phyloP scores from a whole-genome alignment of 257 asterid species.

The Nicotiana noctiflora region DNA sequence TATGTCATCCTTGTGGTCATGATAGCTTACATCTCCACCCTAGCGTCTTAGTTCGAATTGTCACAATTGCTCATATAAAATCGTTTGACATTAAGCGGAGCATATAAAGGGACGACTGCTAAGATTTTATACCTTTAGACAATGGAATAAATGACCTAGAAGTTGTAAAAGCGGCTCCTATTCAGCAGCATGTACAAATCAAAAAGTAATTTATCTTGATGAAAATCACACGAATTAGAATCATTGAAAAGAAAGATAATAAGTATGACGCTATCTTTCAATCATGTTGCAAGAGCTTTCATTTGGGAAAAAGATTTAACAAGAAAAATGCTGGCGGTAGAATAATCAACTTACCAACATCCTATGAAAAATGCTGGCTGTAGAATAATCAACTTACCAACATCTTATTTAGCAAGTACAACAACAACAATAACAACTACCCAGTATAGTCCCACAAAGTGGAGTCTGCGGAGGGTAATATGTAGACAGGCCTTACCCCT shows the following conservation, averaged over 20 bases:
- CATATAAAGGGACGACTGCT: not conserved
- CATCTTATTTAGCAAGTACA: too few relatives aligned
- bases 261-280: not conserved
- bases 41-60: not conserved
- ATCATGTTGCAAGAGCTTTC: not conserved
- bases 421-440: too few relatives aligned
- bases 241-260: not conserved
- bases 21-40: not conserved
- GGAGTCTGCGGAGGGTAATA: too few relatives aligned
- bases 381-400: too few relatives aligned
- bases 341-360: slow-evolving; percentile 35
- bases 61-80: not conserved
- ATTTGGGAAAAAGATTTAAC: not conserved
- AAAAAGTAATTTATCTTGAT: not conserved
- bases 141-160: not conserved
- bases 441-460: too few relatives aligned
- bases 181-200: not conserved
- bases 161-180: not conserved
- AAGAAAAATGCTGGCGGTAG: not conserved
- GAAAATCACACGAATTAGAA: not conserved
- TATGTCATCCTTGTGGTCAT: not conserved
- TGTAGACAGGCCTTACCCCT: too few relatives aligned
- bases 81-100: not conserved
- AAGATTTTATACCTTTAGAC: not conserved
- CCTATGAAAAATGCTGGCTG: too few relatives aligned